Evolutionary conservation across 345 rosid species (phyloP).

Genomic region (Populus pruinosa): DNA sequence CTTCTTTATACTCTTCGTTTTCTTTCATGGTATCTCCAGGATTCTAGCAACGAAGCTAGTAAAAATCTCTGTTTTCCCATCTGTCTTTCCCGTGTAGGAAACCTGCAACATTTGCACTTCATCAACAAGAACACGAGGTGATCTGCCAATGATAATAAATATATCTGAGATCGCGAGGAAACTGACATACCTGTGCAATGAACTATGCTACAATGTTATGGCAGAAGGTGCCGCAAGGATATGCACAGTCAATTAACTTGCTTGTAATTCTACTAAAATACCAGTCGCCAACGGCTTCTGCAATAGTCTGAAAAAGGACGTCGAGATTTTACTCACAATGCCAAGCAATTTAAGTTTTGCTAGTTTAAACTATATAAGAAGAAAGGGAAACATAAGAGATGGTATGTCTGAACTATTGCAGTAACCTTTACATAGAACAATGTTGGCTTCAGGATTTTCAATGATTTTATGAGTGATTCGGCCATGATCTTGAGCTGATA

Average conservation of each 20-base stretch:
- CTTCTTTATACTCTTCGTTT: background rate
- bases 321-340: background rate
- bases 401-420: background rate
- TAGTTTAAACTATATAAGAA: background rate
- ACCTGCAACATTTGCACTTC: constrained; percentile 17
- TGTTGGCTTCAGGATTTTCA: background rate
- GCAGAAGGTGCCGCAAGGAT: constrained; percentile 76
- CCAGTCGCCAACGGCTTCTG: constrained; percentile 90
- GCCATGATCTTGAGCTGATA: background rate
- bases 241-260: constrained; percentile 65
- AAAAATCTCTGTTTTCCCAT: background rate
- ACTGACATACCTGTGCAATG: constrained; percentile 24
- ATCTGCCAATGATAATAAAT: background rate
- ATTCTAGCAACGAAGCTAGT: background rate
- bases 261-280: constrained; percentile 55
- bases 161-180: background rate
- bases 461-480: background rate
- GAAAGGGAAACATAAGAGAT: background rate
- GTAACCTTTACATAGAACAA: background rate
- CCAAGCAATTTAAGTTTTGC: background rate
- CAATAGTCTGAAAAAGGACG: constrained; percentile 53
- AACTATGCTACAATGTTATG: constrained; percentile 53
- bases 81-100: background rate
- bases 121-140: background rate
- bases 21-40: background rate